A percentile compares a stretch with the other conserved stretches of the same genome.
phyloP scores from a whole-genome alignment of 257 asterid genomes.

The Salvia hispanica region DNA sequence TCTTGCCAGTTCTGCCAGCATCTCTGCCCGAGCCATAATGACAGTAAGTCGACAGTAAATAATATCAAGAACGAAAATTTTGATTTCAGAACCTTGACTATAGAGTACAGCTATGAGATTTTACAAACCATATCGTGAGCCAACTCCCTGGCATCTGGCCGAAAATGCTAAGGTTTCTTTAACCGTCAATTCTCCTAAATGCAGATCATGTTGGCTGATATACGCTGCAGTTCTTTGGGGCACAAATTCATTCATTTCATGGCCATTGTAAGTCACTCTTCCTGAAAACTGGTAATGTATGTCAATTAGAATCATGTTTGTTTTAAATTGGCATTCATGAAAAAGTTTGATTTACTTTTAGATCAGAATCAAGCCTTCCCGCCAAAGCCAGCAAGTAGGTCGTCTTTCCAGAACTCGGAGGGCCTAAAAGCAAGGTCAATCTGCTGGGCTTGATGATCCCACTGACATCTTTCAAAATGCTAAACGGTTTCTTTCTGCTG shows the following conservation, averaged over 20 bases:
- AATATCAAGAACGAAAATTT: not conserved
- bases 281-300: slow-evolving; percentile 47
- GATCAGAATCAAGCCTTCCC: slow-evolving; percentile 58
- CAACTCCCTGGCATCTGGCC: slow-evolving; percentile 79
- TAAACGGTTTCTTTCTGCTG: slow-evolving; percentile 47
- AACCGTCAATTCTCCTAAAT: slow-evolving; percentile 74
- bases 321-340: not conserved
- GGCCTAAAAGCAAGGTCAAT: slow-evolving; percentile 73
- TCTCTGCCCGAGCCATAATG: slow-evolving; percentile 40
- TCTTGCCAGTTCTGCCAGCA: slow-evolving; percentile 52
- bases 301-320: not conserved
- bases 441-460: slow-evolving; percentile 71
- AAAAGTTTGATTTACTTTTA: slow-evolving; percentile 40
- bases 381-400: slow-evolving; percentile 67
- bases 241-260: slow-evolving; percentile 59
- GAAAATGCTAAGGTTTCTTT: slow-evolving; percentile 73
- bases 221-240: slow-evolving; percentile 68
- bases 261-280: slow-evolving; percentile 63
- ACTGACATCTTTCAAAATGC: slow-evolving; percentile 58
- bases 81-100: not conserved
- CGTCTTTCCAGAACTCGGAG: slow-evolving; percentile 80
- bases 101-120: not conserved
- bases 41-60: not conserved
- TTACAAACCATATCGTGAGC: slow-evolving; percentile 66
- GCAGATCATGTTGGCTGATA: slow-evolving; percentile 70